These are phyloP conservation scores for Hortaea werneckii DNA, from an alignment of 2,329 filamentous ascomycete species.

Conservation along the genomic window DNA sequence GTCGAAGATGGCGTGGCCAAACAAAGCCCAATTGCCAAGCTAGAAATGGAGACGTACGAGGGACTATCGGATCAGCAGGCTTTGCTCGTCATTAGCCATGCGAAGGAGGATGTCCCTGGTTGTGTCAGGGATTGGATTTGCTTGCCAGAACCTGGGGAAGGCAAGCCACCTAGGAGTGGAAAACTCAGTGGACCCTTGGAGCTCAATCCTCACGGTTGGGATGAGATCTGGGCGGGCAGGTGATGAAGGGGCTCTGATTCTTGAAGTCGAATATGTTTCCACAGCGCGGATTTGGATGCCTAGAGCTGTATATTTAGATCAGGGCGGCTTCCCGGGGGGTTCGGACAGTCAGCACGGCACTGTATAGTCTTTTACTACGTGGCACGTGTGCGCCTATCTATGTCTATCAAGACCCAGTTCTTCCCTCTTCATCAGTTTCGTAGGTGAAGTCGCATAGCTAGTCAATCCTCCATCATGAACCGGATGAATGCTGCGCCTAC, in stretches of 20 bases:
- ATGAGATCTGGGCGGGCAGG: conserved; percentile 20
- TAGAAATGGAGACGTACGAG: conserved; percentile 41
- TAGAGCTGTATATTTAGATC: no score
- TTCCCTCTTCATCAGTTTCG: no score
- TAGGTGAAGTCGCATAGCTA: background rate
- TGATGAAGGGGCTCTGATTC: conserved; percentile 8
- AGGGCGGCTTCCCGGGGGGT: no score
- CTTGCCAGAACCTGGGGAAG: conserved; percentile 64
- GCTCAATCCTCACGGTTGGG: conserved; percentile 21
- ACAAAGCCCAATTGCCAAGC: conserved; percentile 24
- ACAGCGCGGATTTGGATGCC: no score
- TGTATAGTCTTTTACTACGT: no score
- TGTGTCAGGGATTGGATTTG: conserved; percentile 78
- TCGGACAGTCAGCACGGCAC: no score
- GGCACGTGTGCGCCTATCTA: no score
- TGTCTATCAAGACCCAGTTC: no score
- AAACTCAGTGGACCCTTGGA: conserved; percentile 36
- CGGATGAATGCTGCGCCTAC: conserved; percentile 65
- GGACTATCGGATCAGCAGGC: conserved; percentile 66
- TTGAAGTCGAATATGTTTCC: no score
- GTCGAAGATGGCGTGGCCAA: conserved; percentile 11
- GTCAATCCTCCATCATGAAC: conserved; percentile 56
- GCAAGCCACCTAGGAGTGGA: conserved; percentile 52
- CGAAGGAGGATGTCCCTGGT: conserved; percentile 80
- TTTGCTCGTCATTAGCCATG: conserved; percentile 83